A percentile compares a stretch with the other conserved stretches of the same genome.
These are phyloP conservation scores for Penicillium sp. DNA, from an alignment of 2,329 filamentous ascomycete species.

Conservation along the genomic window DNA sequence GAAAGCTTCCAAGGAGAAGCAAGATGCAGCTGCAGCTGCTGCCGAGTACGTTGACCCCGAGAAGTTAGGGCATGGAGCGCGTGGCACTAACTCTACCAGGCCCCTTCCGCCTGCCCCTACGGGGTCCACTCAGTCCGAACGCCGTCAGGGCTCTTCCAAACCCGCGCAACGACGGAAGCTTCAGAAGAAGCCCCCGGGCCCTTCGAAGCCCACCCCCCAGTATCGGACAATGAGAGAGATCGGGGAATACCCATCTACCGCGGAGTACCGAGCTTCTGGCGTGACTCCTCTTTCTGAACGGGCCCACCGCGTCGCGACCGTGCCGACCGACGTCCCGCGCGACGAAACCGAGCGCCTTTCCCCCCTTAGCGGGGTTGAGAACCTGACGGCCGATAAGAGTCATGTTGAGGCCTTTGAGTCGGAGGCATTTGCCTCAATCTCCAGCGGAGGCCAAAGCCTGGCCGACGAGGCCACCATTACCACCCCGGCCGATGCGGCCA, in stretches of 20 bases:
- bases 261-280: conserved; percentile 24
- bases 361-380: conserved; percentile 4
- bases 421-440: not conserved
- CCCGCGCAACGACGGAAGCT: conserved; percentile 20
- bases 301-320: conserved; percentile 19
- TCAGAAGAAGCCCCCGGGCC: conserved; percentile 18
- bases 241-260: conserved; percentile 23
- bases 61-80: conserved; percentile 21
- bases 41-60: conserved; percentile 7
- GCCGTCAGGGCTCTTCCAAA: conserved; percentile 16
- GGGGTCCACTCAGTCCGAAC: conserved; percentile 18
- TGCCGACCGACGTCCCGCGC: conserved; percentile 3
- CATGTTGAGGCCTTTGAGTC: conserved; percentile 4
- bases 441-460: conserved; percentile 1
- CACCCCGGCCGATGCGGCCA: not conserved
- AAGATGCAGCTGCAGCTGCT: not conserved
- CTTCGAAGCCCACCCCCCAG: conserved; percentile 5
- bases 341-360: conserved; percentile 6
- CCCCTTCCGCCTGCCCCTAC: conserved; percentile 25
- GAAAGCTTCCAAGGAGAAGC: not conserved
- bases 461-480: conserved; percentile 5
- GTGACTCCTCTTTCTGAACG: conserved; percentile 21
- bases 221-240: conserved; percentile 23
- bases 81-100: conserved; percentile 25
- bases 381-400: not conserved